Conservation (phyloP, 2,329 filamentous ascomycete species). For the Stemphylium lycopersici region DNA sequence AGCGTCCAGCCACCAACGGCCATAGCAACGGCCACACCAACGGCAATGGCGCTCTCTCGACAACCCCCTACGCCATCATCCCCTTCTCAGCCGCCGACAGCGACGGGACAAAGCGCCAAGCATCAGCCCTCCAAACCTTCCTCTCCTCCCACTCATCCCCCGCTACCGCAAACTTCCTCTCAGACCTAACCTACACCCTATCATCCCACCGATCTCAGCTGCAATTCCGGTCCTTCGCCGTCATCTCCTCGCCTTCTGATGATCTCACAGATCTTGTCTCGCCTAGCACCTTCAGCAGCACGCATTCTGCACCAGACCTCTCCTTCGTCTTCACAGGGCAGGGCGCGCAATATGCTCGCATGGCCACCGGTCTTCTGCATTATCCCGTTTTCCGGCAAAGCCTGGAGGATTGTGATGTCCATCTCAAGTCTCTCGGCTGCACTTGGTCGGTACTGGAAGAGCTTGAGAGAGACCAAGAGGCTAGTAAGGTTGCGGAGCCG, state of each 20-base stretch:
- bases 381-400: conserved; percentile 12
- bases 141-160: not conserved
- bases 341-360: conserved; percentile 35
- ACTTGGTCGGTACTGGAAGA: conserved; percentile 25
- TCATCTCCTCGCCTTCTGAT: conserved; percentile 5
- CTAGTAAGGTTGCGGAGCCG: conserved; percentile 10
- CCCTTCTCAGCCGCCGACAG: conserved; percentile 32
- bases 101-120: conserved; percentile 9
- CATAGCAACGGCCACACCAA: conserved; percentile 4
- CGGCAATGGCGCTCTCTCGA: not conserved
- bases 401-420: conserved; percentile 1
- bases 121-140: conserved; percentile 2
- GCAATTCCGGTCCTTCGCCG: conserved; percentile 15
- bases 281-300: conserved; percentile 2
- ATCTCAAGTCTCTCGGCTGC: not conserved
- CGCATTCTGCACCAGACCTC: not conserved
- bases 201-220: conserved; percentile 25
- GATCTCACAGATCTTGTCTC: conserved; percentile 4
- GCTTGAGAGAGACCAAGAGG: conserved; percentile 15
- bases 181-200: conserved; percentile 34
- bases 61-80: conserved; percentile 9
- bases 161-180: not conserved
- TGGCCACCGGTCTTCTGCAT: conserved; percentile 27
- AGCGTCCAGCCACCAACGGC: not conserved
- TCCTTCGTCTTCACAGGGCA: conserved; percentile 40